These are phyloP conservation scores for Thielaviopsis punctulata DNA, from an alignment of 2,329 filamentous ascomycete species.

Conservation along the genomic window DNA sequence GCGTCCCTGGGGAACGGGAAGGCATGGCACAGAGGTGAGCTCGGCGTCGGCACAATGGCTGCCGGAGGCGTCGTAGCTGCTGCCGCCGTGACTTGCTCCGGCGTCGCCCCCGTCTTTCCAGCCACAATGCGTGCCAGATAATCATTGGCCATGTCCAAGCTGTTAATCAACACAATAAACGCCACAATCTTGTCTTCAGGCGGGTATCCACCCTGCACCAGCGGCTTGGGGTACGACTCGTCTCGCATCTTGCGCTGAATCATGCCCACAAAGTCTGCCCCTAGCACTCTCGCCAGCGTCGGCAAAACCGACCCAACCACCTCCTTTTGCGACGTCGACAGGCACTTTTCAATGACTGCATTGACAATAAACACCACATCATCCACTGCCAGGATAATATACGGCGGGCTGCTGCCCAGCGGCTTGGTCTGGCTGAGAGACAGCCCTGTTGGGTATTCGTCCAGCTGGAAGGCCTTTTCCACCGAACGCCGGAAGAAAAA, in stretches of 20 bases:
- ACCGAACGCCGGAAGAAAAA: conserved; percentile 96
- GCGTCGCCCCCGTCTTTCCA: conserved; percentile 37
- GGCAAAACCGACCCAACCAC: conserved; percentile 66
- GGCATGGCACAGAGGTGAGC: conserved; percentile 36
- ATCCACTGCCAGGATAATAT: conserved; percentile 88
- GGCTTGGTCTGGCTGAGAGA: conserved; percentile 57
- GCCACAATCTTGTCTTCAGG: conserved; percentile 76
- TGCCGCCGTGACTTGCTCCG: conserved; percentile 17
- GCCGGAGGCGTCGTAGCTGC: background rate
- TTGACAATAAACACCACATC: conserved; percentile 99
- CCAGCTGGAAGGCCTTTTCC: conserved; percentile 92
- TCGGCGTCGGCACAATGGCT: conserved; percentile 15
- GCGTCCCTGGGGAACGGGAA: conserved; percentile 74
- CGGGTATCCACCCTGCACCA: conserved; percentile 62
- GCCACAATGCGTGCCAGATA: conserved; percentile 78
- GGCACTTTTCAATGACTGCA: conserved; percentile 68
- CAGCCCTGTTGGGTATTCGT: conserved; percentile 69
- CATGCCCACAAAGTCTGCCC: conserved; percentile 88
- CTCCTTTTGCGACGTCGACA: conserved; percentile 69
- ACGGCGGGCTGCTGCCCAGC: conserved; percentile 63
- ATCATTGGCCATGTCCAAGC: conserved; percentile 78
- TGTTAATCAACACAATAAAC: conserved; percentile 90
- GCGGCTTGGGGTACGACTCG: conserved; percentile 73
- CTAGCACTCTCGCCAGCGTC: conserved; percentile 61
- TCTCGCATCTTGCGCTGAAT: conserved; percentile 95